Evolutionary conservation across 306 rosid species (phyloP).

Genomic region (Malus asiatica): DNA sequence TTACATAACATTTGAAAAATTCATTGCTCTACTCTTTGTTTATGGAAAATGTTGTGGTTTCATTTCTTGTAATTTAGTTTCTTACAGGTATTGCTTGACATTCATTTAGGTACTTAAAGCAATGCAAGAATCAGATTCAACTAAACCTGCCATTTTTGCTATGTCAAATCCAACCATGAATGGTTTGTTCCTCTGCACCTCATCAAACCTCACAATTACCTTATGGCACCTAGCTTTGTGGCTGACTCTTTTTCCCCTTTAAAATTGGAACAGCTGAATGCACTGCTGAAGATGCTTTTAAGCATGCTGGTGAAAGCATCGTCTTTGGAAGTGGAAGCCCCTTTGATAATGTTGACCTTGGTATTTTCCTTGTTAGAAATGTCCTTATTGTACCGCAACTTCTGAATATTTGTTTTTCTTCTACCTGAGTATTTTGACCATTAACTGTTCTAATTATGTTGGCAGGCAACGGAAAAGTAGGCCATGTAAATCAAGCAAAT

Average conservation of each 20-base stretch:
- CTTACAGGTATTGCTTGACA: slow-evolving; percentile 22
- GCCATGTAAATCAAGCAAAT: slow-evolving; percentile 98
- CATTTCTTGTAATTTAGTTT: slow-evolving; percentile 3
- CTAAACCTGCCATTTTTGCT: slow-evolving; percentile 94
- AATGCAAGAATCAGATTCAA: slow-evolving; percentile 86
- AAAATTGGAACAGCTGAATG: slow-evolving; percentile 72
- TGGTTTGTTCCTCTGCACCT: slow-evolving; percentile 60
- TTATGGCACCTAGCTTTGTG: slow-evolving; percentile 7
- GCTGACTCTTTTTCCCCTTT: not conserved
- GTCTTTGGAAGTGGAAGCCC: slow-evolving; percentile 98
- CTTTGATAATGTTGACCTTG: slow-evolving; percentile 74
- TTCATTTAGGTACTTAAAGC: slow-evolving; percentile 79
- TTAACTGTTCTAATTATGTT: not conserved
- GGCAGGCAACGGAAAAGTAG: slow-evolving; percentile 79
- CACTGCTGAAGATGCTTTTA: slow-evolving; percentile 89
- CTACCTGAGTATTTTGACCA: slow-evolving; percentile 11
- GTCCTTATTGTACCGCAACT: slow-evolving; percentile 13
- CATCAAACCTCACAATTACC: slow-evolving; percentile 21
- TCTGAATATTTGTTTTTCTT: not conserved
- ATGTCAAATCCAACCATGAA: slow-evolving; percentile 99
- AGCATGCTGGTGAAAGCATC: slow-evolving; percentile 82
- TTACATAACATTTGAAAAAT: not conserved
- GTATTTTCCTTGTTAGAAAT: slow-evolving; percentile 34
- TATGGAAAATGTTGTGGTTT: not conserved
- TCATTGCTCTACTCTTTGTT: not conserved